These are phyloP conservation scores for Calycina herbarum DNA, from an alignment of 2,329 filamentous ascomycete genomes.

Conservation along the genomic window DNA sequence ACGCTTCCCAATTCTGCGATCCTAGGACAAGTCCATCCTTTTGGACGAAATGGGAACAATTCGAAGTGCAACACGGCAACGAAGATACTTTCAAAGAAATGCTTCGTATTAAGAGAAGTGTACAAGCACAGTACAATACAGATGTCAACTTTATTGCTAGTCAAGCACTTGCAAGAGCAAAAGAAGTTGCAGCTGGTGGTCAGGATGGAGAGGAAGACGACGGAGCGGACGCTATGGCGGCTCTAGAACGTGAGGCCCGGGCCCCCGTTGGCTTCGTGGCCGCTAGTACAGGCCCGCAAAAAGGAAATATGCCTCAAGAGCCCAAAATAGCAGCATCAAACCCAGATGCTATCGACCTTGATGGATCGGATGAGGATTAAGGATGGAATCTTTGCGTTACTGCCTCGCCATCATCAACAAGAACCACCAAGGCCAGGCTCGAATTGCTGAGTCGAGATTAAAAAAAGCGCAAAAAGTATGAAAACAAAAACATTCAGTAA, in stretches of 20 bases:
- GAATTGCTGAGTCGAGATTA: not conserved
- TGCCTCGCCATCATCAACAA: not conserved
- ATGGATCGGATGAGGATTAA: conserved; percentile 12
- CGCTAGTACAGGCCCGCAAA: conserved; percentile 72
- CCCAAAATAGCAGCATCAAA: conserved; percentile 57
- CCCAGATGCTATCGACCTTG: conserved; percentile 79
- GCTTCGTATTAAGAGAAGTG: conserved; percentile 94
- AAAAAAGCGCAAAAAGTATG: not conserved
- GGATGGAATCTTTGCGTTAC: not conserved
- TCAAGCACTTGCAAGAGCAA: conserved; percentile 76
- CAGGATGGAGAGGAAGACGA: conserved; percentile 46
- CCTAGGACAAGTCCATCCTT: conserved; percentile 86
- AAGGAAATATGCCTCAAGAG: conserved; percentile 49
- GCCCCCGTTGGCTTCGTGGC: conserved; percentile 91
- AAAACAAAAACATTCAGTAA: conserved; percentile 2
- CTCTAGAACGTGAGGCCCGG: conserved; percentile 81
- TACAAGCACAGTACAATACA: conserved; percentile 97
- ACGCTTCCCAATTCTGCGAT: conserved; percentile 96
- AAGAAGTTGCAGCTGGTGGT: conserved; percentile 40
- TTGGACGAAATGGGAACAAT: conserved; percentile 96
- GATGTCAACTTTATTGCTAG: conserved; percentile 98
- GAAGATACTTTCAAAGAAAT: conserved; percentile 99
- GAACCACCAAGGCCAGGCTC: not conserved
- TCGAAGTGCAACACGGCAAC: conserved; percentile 97
- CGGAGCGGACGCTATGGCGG: conserved; percentile 80